Evolutionary conservation across 768 basidiomycete species (phyloP).

Genomic region (Leccinum uliginosum): DNA sequence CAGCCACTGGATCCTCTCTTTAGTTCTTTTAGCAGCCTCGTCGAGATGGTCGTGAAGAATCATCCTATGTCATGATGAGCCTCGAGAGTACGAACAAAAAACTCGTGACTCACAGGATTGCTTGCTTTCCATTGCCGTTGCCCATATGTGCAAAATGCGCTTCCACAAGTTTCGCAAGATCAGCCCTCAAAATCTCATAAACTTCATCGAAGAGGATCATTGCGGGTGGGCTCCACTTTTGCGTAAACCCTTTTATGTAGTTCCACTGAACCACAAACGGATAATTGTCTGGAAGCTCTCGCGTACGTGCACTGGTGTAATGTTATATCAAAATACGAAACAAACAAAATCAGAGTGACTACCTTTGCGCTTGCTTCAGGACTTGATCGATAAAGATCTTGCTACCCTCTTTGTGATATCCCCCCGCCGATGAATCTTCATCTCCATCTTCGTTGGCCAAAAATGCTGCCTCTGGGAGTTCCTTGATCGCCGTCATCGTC

Average conservation of each 20-base stretch:
- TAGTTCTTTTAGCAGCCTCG: slow-evolving; percentile 35
- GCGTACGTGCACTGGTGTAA: slow-evolving; percentile 53
- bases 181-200: slow-evolving; percentile 32
- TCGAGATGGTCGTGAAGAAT: slow-evolving; percentile 50
- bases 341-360: slow-evolving; percentile 11
- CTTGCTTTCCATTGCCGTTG: slow-evolving; percentile 48
- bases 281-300: slow-evolving; percentile 65
- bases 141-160: slow-evolving; percentile 50
- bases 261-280: slow-evolving; percentile 56
- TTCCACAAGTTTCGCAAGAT: slow-evolving; percentile 41
- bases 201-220: slow-evolving; percentile 40
- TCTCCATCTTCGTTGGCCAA: slow-evolving; percentile 39
- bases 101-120: slow-evolving; percentile 36
- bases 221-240: slow-evolving; percentile 48
- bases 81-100: no score
- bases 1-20: slow-evolving; percentile 45
- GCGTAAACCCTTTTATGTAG: slow-evolving; percentile 44
- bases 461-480: slow-evolving; percentile 24
- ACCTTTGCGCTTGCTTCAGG: slow-evolving; percentile 43
- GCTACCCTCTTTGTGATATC: not conserved
- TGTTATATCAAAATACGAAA: not conserved
- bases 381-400: slow-evolving; percentile 53
- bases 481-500: slow-evolving; percentile 14
- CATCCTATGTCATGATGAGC: slow-evolving; percentile 30
- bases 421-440: not conserved